Evolutionary conservation across 2,329 filamentous ascomycete genomes (phyloP), one percentile per base, ranked within the genome.

Genomic region (Byssoonygena ceratinophila): DNA sequence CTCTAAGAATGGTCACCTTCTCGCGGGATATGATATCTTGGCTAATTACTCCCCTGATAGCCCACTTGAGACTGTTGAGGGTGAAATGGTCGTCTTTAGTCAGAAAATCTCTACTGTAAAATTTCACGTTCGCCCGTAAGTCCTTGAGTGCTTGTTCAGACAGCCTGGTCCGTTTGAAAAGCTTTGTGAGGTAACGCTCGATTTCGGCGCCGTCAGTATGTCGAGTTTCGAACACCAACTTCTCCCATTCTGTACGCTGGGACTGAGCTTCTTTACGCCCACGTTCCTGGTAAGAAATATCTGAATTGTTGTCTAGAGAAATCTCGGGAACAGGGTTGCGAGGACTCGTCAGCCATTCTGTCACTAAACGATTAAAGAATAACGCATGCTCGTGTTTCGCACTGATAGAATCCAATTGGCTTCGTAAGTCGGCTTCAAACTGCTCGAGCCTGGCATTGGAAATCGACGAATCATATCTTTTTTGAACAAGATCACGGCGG

Each of bases 321-420:
- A 62, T 39, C 1, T 55, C 40, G 16, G 57, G 36, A 12, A 55
- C 31, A 9, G 50, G 46, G 7, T 58, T 59, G 4, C 66, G 60
- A 1, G 69, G 63, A 9, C 66, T 61, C 1, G 68, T 65, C 46
- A 81, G 64, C 73, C 76, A 80, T 57, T 80, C 77, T 0, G 70
- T 76, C 11, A 80, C 74, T 22, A 83, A 63, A 36, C 73, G 63
- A 16, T 76, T 74, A 60, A 81, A 82, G 29, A 83, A 69, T 5
- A 71, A 68, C 0, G 78, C 78, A 59, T 80, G 77, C 16, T 77
- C 70, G 58, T 79, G 75, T 54, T 76, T 78, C 46, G 73, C 68
- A n/a, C 71, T 71, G 57, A 79, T 70, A n/a, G 73, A 67, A 12
- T 69, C 61, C 4, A 82, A 57, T 31, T 74, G 71, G 23, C 69